These are phyloP conservation scores for Puya raimondii DNA, from an alignment of 176 grass and related monocot genomes.

Conservation along the genomic window DNA sequence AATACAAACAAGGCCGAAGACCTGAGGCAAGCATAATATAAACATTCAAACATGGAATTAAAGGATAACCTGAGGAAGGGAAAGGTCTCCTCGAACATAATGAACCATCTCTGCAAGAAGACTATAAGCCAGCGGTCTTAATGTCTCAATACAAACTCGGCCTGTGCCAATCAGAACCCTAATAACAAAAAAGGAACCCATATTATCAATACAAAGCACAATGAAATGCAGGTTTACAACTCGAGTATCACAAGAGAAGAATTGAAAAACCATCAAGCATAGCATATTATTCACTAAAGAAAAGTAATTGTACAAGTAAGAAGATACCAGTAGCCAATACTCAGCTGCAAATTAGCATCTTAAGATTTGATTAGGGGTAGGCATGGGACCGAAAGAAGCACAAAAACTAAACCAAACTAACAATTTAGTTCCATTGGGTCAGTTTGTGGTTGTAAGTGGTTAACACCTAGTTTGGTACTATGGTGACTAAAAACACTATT, in stretches of 20 bases:
- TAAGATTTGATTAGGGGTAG: background rate
- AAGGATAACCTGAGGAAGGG: conserved; percentile 41
- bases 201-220: background rate
- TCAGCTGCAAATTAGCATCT: background rate
- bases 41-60: conserved; percentile 53
- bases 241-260: background rate
- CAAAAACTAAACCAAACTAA: no score
- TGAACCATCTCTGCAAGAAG: conserved; percentile 97
- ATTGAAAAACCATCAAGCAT: background rate
- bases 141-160: conserved; percentile 88
- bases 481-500: no score
- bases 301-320: background rate
- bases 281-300: background rate
- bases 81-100: conserved; percentile 82
- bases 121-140: conserved; percentile 89
- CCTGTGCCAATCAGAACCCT: conserved; percentile 96
- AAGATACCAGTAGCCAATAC: background rate
- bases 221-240: background rate
- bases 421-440: no score
- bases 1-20: no score
- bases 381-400: no score
- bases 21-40: conserved; percentile 16
- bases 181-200: conserved; percentile 15
- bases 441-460: no score
- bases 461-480: no score